Evolutionary conservation across 2,329 filamentous ascomycete species (phyloP).

Genomic region (Alternaria novae-zelandiae): DNA sequence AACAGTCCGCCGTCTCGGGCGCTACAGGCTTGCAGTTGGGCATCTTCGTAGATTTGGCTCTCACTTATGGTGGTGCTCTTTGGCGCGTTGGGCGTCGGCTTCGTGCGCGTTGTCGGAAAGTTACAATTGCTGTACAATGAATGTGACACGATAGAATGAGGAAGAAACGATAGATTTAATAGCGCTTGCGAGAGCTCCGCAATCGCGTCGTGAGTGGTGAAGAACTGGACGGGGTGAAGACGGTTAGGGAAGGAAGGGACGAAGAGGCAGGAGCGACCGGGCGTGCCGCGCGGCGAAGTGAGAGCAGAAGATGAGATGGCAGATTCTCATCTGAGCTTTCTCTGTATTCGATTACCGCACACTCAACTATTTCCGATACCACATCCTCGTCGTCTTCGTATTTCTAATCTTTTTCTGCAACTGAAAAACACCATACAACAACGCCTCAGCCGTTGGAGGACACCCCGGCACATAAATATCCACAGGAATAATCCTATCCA

Average conservation of each 20-base stretch:
- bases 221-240: too few relatives aligned
- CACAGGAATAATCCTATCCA: constrained; percentile 79
- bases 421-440: constrained; percentile 72
- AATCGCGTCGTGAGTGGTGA: too few relatives aligned
- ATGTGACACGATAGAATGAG: not conserved
- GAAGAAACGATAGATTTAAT: not conserved
- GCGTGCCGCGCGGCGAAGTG: not conserved
- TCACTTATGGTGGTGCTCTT: not conserved
- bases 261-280: too few relatives aligned
- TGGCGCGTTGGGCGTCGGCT: not conserved
- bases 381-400: constrained; percentile 62
- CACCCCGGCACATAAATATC: constrained; percentile 84
- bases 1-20: too few relatives aligned
- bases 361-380: constrained; percentile 59
- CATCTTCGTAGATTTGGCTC: not conserved
- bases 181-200: too few relatives aligned
- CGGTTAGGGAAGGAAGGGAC: too few relatives aligned
- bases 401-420: constrained; percentile 78
- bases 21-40: too few relatives aligned
- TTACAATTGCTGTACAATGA: not conserved
- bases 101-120: not conserved
- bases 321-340: too few relatives aligned
- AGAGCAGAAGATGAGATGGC: not conserved
- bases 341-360: too few relatives aligned
- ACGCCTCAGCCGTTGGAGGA: constrained; percentile 62